A percentile compares a stretch with the other conserved stretches of the same genome.
Evolutionary conservation across 352 stramenopile species (phyloP).

Genomic region (Peronospora farinosa): DNA sequence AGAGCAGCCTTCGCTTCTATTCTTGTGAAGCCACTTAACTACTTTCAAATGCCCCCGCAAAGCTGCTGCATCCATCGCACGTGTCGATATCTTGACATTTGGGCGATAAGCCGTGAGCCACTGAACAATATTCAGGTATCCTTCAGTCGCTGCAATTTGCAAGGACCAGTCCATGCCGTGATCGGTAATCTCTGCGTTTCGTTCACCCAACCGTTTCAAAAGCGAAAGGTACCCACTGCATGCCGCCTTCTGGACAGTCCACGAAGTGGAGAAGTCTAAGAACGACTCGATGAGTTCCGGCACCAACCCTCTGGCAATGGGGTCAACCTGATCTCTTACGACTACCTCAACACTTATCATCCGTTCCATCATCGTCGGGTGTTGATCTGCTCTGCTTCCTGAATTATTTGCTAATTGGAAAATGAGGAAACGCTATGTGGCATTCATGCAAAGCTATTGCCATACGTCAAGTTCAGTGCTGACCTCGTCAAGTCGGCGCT

Average conservation of each 20-base stretch:
- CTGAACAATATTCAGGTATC: constrained; percentile 30
- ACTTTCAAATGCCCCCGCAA: constrained; percentile 45
- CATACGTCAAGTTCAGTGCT: constrained; percentile 3
- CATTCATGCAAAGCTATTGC: constrained; percentile 18
- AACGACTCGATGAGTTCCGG: constrained; percentile 38
- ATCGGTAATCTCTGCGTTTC: constrained; percentile 34
- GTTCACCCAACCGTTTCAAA: constrained; percentile 35
- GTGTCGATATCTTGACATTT: constrained; percentile 28
- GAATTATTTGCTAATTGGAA: constrained; percentile 13
- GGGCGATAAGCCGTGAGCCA: constrained; percentile 36
- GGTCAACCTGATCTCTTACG: constrained; percentile 23
- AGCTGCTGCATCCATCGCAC: constrained; percentile 66
- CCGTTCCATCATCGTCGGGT: constrained; percentile 18
- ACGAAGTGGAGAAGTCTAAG: constrained; percentile 48
- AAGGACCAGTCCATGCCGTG: constrained; percentile 57
- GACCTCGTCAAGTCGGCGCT: neutral
- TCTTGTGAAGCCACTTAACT: constrained; percentile 52
- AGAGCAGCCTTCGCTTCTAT: constrained; percentile 52
- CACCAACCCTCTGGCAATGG: constrained; percentile 33
- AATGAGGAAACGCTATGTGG: constrained; percentile 2
- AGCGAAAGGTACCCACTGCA: constrained; percentile 41
- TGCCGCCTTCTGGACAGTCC: constrained; percentile 53
- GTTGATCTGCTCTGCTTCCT: constrained; percentile 10
- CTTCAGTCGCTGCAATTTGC: constrained; percentile 39
- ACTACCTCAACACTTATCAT: constrained; percentile 42